Evolutionary conservation across 2,329 filamentous ascomycete genomes (phyloP).

Genomic region (Endothia cerciana): DNA sequence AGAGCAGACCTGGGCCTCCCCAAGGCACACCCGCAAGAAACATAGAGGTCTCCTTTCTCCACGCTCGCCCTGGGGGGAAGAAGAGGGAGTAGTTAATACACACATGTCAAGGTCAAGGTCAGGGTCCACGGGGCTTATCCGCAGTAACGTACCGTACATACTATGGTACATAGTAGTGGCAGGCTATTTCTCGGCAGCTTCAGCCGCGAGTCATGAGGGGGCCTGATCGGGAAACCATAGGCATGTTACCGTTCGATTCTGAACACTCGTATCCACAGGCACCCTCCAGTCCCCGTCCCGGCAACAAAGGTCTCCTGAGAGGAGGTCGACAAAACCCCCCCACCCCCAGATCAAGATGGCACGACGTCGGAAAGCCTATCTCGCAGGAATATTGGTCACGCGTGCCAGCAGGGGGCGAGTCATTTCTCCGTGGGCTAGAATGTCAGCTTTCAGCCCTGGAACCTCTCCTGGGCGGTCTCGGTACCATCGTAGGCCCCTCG

Average conservation of each 20-base stretch:
- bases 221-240: background rate
- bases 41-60: too few species aligned
- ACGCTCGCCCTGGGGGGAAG: too few species aligned
- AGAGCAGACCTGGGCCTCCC: too few species aligned
- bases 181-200: conserved; percentile 1
- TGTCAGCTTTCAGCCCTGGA: conserved; percentile 3
- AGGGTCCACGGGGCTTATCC: background rate
- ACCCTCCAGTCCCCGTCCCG: background rate
- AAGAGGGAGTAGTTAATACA: too few species aligned
- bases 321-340: background rate
- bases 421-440: background rate
- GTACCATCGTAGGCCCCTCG: background rate
- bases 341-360: background rate
- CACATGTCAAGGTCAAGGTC: too few species aligned
- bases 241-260: background rate
- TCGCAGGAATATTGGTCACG: background rate
- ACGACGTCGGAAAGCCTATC: conserved; percentile 9
- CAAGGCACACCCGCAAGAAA: too few species aligned
- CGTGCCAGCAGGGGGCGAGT: background rate
- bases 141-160: background rate
- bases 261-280: background rate
- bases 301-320: background rate
- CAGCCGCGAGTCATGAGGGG: conserved; percentile 1
- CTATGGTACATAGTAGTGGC: too few species aligned
- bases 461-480: too few species aligned